Base-by-base conservation (phyloP, 2,329 filamentous ascomycete genomes). In the Ceratocystis diversiconidia region DNA sequence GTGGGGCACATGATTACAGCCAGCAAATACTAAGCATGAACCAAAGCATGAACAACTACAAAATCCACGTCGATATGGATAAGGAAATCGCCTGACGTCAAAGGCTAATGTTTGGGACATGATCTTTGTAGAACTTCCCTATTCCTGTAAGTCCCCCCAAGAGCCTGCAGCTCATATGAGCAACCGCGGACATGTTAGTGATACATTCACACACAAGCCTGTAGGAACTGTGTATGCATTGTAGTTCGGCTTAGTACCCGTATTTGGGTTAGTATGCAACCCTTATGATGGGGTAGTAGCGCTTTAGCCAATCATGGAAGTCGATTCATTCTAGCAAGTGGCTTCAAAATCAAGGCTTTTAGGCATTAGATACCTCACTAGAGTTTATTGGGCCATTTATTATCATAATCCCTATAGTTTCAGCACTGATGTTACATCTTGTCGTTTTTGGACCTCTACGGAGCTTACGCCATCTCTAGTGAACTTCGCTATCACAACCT, bases 401-500 rank as follows among this genome's bases (percentile, higher is more conserved):
- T 59, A 36, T n/a, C 12, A 59, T 15, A 10, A n/a, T 41, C 22
- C 59, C 63, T 44, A 64, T 46, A 67, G 46, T 59, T 67, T 67
- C 10, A 52, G 46, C 10, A 5, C 32, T 22, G 46, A 28, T 32
- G 32, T 36, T 10, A 62, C 32, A 19, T 64, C 62, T 8, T 57
- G 46, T 55, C 62, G 41, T 22, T 25, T 46, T n/a, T 48, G 52
- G 5, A 67, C 62, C 36, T 64, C 57, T 5, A 43, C 57, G 19
- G 48, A 28, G 22, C 44, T 62, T 59, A 50, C 62, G 10, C 55
- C 62, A 15, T 67, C 55, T 15, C 44, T 64, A 15, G 62, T 59
- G 32, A 67, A 67, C 19, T 17, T 36, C 5, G 30, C 65, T 36
- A 87, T 68, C 17, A 86, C 79, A 6, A 86, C 82, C n/a, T 78